These are phyloP conservation scores for Camelina neglecta DNA, from an alignment of 345 rosid genomes.

Conservation along the genomic window DNA sequence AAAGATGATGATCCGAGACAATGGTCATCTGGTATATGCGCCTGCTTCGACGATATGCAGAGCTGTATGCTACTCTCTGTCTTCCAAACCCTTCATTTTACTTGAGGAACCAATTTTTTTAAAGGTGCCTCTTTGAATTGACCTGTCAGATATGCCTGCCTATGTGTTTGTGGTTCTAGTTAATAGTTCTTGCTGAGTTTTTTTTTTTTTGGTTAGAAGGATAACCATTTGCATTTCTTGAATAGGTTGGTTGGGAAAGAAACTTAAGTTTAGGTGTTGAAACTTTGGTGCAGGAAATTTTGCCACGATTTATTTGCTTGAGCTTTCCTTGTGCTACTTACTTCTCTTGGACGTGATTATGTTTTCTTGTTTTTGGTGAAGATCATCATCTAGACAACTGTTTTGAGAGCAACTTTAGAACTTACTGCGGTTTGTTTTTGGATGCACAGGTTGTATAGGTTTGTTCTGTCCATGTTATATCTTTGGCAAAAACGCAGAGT, in stretches of 20 bases:
- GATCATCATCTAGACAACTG: neutral
- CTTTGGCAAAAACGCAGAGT: constrained; percentile 87
- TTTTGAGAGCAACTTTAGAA: neutral
- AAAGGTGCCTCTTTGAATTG: constrained; percentile 63
- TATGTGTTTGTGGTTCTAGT: neutral
- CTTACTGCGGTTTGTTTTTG: constrained; percentile 18
- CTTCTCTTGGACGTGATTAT: constrained; percentile 15
- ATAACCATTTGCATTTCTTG: constrained; percentile 14
- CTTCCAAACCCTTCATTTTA: constrained; percentile 69
- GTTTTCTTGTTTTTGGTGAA: constrained; percentile 7
- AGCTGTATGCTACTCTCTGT: constrained; percentile 95
- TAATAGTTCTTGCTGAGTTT: neutral
- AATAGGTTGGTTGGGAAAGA: constrained; percentile 5
- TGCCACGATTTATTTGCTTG: neutral
- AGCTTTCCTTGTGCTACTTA: constrained; percentile 20
- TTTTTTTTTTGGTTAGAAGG: neutral
- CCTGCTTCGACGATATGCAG: constrained; percentile 94
- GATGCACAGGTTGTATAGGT: constrained; percentile 68
- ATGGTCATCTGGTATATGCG: constrained; percentile 99
- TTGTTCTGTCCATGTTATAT: constrained; percentile 84
- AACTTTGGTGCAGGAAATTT: neutral
- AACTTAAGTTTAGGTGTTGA: neutral
- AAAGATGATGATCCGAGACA: constrained; percentile 43
- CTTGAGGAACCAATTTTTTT: constrained; percentile 46
- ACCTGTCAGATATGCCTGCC: constrained; percentile 11